Base-by-base conservation (phyloP, 225 moss, liverwort and hornwort species). In the Anthoceros angustus region DNA sequence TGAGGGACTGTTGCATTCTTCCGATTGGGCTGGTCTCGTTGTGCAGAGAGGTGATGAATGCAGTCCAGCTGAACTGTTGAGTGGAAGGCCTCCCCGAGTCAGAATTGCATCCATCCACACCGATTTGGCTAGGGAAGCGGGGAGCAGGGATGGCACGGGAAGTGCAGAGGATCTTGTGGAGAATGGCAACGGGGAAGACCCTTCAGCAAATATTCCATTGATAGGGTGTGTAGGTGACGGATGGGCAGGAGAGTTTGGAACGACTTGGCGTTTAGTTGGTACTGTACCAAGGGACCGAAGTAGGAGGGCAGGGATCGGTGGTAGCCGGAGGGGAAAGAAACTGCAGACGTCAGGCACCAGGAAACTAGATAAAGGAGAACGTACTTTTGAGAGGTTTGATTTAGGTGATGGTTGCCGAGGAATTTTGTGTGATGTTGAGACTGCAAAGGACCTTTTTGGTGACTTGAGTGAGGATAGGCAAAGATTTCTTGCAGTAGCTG, bases 181-280 rank as follows among this genome's bases (percentile, higher is more conserved):
- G 20, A 39, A 7, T 72, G 25, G 42, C 49, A 66, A 40, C 63
- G 60, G 32, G 25, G 12, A 42, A 14, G 67, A 46, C 38, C 25
- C 21, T 8, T 5, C 21, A 11, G 65, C 62, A 10, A 40, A 65
- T 24, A 49, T 70, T 8, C 82, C 82, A 23, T 25, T 82, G 9
- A 74, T 82, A 42, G 82, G 76, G 46, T 82, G 82, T 64, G 55
- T 82, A 18, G 66, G 74, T 66, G 76, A 76, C 20, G 74, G 67
- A 46, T 69, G 72, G 65, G 73, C 66, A 25, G 71, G 65, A 18
- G 75, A 82, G 24, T 70, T 73, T 21, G 74, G 73, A 25, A 32
- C 25, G 16, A 49, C 65, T 10, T 62, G 39, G 64, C 64, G 41
- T 16, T n/a, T 41, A 26, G 63, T 60, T 43, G 55, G 60, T 23